These are phyloP conservation scores for Vitis hybrid DNA, from an alignment of 177 flowering plant genomes.

Conservation along the genomic window DNA sequence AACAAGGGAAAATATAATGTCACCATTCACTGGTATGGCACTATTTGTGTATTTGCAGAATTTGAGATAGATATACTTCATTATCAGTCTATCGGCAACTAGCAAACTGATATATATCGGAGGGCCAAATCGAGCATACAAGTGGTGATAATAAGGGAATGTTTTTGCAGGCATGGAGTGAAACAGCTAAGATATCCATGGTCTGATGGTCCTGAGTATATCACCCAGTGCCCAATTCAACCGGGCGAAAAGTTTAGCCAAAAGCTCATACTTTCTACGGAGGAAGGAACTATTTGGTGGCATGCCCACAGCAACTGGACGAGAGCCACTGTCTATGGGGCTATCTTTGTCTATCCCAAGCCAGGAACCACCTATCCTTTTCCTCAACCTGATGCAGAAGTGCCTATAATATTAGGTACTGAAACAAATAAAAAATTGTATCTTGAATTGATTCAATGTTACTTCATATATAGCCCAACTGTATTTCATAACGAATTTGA, in stretches of 20 bases:
- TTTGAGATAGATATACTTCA: no score
- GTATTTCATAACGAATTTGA: not conserved
- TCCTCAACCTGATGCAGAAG: slow-evolving; percentile 11
- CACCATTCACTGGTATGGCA: slow-evolving; percentile 27
- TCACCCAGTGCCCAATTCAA: slow-evolving; percentile 22
- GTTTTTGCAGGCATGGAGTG: slow-evolving; percentile 18
- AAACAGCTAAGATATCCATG: slow-evolving; percentile 16
- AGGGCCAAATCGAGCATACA: no score
- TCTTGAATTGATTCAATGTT: not conserved
- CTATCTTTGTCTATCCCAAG: slow-evolving; percentile 11
- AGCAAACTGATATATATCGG: no score
- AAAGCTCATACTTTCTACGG: not conserved
- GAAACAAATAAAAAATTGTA: not conserved
- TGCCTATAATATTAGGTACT: slow-evolving; percentile 17
- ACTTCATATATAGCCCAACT: not conserved
- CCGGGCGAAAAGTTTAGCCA: slow-evolving; percentile 7
- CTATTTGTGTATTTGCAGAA: not conserved
- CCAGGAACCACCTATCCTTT: slow-evolving; percentile 13
- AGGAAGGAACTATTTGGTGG: slow-evolving; percentile 26
- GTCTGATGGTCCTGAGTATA: slow-evolving; percentile 20
- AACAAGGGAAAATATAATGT: slow-evolving; percentile 20
- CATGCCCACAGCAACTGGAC: slow-evolving; percentile 22
- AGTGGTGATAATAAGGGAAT: no score
- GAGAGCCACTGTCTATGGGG: slow-evolving; percentile 22
- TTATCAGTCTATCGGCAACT: no score